Base-by-base conservation (phyloP, 116 monocot species). In the Thalassia testudinum region DNA sequence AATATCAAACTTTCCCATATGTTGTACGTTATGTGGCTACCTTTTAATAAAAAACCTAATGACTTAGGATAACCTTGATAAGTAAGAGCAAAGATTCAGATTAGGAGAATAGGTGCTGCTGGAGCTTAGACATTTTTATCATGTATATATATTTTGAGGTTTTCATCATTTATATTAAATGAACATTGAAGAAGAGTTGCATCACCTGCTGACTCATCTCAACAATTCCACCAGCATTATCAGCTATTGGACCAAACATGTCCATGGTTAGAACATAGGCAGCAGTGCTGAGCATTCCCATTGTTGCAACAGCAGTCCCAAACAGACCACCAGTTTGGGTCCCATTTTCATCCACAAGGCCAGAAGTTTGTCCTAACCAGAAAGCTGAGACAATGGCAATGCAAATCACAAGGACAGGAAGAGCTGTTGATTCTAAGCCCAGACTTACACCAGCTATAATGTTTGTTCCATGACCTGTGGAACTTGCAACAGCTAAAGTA, bases 241-340 rank as follows among this genome's bases (percentile, higher is more conserved):
- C 99, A 60, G 99, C 99, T 55, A 99, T 99, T 1, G 99, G 99
- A 14, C 99, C 99, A 73, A 99, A 99, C 99, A 99, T 99, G 58
- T 99, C 99, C 99, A 99, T 99, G 16, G 99, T 99, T 48, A 99
- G 75, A 66, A 86, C 86, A 79, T 80, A 85, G 8, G 70, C 91
- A 47, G 99, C 99, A 19, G 99, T 90, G 49, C 99, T 86, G 30
- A 99, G 86, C 99, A 99, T 99, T 23, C 99, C 99, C 99, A 99
- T 99, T 57, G 99, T 99, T 56, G 99, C 99, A 37, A 99, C 99
- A 48, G 99, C 99, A 28, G 99, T 99, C 22, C 99, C 99, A 78
- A 99, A 99, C 28, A 99, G 75, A 27, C 99, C 99, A 55, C 91
- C 91, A 55, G 79, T 86, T 53, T 79, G 77, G 49, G 51, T 75